These are phyloP conservation scores for Pseudocercospora musae DNA, from an alignment of 2,329 filamentous ascomycete genomes.

Conservation along the genomic window DNA sequence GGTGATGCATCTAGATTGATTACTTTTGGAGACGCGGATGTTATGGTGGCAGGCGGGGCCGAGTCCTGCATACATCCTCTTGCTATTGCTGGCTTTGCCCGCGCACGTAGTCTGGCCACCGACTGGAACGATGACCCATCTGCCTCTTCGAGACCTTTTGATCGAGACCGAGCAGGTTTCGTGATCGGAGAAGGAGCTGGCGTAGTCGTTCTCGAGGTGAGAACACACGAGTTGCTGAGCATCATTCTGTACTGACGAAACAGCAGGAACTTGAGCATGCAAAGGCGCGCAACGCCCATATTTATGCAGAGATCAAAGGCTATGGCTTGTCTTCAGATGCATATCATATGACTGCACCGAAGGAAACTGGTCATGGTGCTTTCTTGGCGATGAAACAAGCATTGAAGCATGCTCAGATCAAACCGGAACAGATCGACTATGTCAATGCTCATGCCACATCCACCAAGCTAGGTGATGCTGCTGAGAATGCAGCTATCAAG, in stretches of 20 bases:
- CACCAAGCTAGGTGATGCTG: slow-evolving; percentile 78
- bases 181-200: slow-evolving; percentile 92
- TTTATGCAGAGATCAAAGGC: slow-evolving; percentile 85
- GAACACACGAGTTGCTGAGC: background rate
- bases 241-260: slow-evolving; percentile 6
- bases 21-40: slow-evolving; percentile 81
- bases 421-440: slow-evolving; percentile 74
- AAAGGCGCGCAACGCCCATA: slow-evolving; percentile 68
- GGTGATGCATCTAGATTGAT: slow-evolving; percentile 94
- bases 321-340: slow-evolving; percentile 92
- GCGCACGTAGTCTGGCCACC: slow-evolving; percentile 81
- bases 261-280: slow-evolving; percentile 77
- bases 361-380: slow-evolving; percentile 77
- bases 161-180: slow-evolving; percentile 74
- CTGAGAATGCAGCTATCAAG: slow-evolving; percentile 81
- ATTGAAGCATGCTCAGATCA: slow-evolving; percentile 66
- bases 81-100: slow-evolving; percentile 85
- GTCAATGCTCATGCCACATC: slow-evolving; percentile 95
- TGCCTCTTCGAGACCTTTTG: slow-evolving; percentile 81
- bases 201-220: slow-evolving; percentile 75
- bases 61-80: slow-evolving; percentile 96
- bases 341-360: slow-evolving; percentile 88
- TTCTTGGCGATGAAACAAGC: slow-evolving; percentile 81
- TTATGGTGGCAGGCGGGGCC: slow-evolving; percentile 94
- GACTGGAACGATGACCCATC: slow-evolving; percentile 70